phyloP scores from a whole-genome alignment of 768 basidiomycete genomes.

The Phylloporus arenicola region DNA sequence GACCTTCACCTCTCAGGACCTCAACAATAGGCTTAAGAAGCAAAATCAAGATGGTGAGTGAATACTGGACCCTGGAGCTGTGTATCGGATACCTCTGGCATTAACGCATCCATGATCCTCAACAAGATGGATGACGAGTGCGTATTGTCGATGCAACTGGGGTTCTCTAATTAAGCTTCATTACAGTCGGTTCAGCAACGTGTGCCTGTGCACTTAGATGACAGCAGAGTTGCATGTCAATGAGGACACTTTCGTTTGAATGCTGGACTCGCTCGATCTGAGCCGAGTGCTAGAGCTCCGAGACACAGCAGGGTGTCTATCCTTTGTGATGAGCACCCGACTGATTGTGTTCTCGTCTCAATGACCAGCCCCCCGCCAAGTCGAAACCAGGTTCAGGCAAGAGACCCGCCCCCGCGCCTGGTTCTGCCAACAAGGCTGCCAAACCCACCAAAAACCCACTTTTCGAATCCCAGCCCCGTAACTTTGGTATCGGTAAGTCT shows the following conservation, averaged over 20 bases:
- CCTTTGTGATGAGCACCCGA: conserved; percentile 20
- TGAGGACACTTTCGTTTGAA: conserved; percentile 33
- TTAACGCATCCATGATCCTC: conserved; percentile 33
- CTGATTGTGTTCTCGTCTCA: conserved; percentile 65
- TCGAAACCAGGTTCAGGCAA: conserved; percentile 64
- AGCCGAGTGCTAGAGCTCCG: conserved; percentile 50
- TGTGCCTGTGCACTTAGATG: conserved; percentile 7
- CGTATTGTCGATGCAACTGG: conserved; percentile 32
- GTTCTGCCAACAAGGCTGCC: conserved; percentile 67
- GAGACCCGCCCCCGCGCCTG: conserved; percentile 83
- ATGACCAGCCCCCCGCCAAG: conserved; percentile 80
- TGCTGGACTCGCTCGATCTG: conserved; percentile 38
- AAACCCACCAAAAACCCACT: conserved; percentile 92
- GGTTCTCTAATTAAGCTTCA: conserved; percentile 15
- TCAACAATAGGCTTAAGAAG: conserved; percentile 35
- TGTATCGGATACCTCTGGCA: conserved; percentile 36
- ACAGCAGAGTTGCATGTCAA: conserved; percentile 36
- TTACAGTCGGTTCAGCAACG: conserved; percentile 23
- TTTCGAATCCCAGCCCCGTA: conserved; percentile 84
- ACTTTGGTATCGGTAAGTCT: conserved; percentile 89
- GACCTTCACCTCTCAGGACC: not conserved
- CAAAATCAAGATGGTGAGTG: conserved; percentile 48
- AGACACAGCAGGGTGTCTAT: conserved; percentile 31
- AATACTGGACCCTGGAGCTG: conserved; percentile 10
- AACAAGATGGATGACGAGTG: conserved; percentile 51